phyloP scores from a whole-genome alignment of 768 basidiomycete species.

The Cubamyces sp. region DNA sequence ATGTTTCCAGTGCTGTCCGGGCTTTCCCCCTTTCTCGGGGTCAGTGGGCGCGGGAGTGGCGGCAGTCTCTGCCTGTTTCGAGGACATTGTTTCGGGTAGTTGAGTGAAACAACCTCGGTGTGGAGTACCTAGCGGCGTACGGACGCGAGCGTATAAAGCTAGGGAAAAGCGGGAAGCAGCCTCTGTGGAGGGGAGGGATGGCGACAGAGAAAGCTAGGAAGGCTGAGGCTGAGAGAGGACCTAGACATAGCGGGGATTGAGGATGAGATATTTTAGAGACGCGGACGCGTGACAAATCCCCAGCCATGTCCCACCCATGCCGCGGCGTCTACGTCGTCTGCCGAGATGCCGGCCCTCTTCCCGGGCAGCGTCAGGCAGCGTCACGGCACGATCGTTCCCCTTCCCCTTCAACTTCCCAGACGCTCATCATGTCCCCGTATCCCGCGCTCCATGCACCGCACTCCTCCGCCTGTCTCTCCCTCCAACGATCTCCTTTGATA shows the following conservation, averaged over 20 bases:
- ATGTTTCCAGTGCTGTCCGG: conserved; percentile 43
- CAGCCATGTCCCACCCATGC: conserved; percentile 5
- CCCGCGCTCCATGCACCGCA: neutral
- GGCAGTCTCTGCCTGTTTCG: neutral
- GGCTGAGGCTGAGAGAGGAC: conserved; percentile 1
- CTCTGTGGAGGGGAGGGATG: conserved; percentile 2
- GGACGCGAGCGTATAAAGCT: conserved; percentile 6
- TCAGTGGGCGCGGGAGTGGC: conserved; percentile 9
- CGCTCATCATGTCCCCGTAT: too few relatives aligned
- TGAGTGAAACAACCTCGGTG: neutral
- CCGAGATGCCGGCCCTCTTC: conserved; percentile 19
- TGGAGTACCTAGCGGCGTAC: neutral
- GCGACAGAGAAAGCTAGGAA: conserved; percentile 6
- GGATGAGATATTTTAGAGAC: conserved; percentile 14
- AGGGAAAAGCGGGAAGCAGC: neutral
- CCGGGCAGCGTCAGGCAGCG: neutral
- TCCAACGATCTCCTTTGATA: neutral
- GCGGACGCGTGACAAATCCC: conserved; percentile 21
- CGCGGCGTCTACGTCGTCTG: neutral
- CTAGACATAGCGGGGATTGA: neutral
- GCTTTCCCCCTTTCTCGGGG: conserved; percentile 25
- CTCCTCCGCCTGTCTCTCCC: neutral
- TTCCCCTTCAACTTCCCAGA: too few relatives aligned
- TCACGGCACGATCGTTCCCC: neutral
- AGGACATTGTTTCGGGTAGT: neutral